Evolutionary conservation across 1,139 yeast genomes (phyloP).

Genomic region (Debaryomyces fabryi): DNA sequence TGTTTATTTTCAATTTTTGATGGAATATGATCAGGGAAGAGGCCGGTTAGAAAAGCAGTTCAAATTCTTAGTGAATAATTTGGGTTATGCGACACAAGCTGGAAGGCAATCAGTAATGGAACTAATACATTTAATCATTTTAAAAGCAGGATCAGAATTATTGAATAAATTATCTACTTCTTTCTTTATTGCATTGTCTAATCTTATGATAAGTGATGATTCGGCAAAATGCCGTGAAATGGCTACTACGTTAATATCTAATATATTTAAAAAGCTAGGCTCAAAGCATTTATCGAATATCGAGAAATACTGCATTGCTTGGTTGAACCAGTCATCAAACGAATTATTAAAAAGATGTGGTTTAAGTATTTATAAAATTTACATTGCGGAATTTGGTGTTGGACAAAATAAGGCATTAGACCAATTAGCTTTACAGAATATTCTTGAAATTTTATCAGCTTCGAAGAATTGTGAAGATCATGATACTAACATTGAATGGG

Average conservation of each 20-base stretch:
- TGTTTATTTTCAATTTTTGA: slow-evolving; percentile 80
- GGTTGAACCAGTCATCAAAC: slow-evolving; percentile 67
- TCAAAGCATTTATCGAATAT: slow-evolving; percentile 42
- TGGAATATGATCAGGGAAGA: slow-evolving; percentile 94
- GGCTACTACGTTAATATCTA: slow-evolving; percentile 67
- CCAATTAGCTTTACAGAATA: slow-evolving; percentile 36
- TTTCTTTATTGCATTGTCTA: slow-evolving; percentile 80
- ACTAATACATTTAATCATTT: slow-evolving; percentile 68
- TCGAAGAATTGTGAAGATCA: slow-evolving; percentile 32
- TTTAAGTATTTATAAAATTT: slow-evolving; percentile 69
- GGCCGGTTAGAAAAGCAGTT: slow-evolving; percentile 84
- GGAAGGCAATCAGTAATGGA: slow-evolving; percentile 95
- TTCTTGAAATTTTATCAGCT: slow-evolving; percentile 42
- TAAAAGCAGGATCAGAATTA: slow-evolving; percentile 66
- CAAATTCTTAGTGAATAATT: slow-evolving; percentile 77
- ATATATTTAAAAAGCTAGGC: slow-evolving; percentile 57
- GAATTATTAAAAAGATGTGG: slow-evolving; percentile 72
- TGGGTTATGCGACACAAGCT: slow-evolving; percentile 80
- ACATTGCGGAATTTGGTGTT: slow-evolving; percentile 53
- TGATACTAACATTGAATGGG: slow-evolving; percentile 62
- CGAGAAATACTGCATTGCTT: slow-evolving; percentile 62
- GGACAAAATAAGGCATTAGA: slow-evolving; percentile 43
- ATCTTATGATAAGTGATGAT: slow-evolving; percentile 78
- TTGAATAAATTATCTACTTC: slow-evolving; percentile 67
- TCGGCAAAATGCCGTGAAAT: slow-evolving; percentile 82